These are phyloP conservation scores for Fagopyrum tataricum DNA, from an alignment of 148 eudicot genomes.

Conservation along the genomic window DNA sequence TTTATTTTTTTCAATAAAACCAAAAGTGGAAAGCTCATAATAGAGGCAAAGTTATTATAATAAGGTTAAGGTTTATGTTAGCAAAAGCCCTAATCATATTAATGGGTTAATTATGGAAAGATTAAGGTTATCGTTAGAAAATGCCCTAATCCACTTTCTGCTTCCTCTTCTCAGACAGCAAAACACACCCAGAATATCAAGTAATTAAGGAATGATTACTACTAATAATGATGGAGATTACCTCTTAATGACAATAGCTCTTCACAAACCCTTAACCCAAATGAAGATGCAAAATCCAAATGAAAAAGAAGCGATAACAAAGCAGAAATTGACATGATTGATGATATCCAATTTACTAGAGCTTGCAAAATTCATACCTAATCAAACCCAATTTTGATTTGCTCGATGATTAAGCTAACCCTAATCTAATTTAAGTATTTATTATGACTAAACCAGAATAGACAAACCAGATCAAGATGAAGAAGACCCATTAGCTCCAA, in stretches of 20 bases:
- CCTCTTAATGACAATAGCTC: neutral
- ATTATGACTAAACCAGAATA: neutral
- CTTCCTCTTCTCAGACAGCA: constrained; percentile 11
- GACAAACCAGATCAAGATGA: neutral
- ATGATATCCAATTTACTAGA: no score
- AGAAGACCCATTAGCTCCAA: neutral
- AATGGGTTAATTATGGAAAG: no score
- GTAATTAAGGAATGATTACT: neutral
- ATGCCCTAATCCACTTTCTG: constrained; percentile 1
- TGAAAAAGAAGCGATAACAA: neutral
- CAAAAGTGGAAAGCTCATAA: neutral
- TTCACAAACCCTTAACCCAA: neutral
- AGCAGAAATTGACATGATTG: neutral
- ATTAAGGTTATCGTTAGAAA: neutral
- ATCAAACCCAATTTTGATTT: neutral
- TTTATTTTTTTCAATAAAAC: neutral
- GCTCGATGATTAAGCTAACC: neutral
- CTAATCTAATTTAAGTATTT: neutral
- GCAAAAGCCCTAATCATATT: no score
- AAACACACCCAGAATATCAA: neutral
- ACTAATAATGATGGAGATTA: neutral
- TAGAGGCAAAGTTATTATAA: no score
- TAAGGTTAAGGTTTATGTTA: no score
- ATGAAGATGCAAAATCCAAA: neutral
- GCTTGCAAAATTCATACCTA: neutral